Evolutionary conservation across 2,329 filamentous ascomycete species (phyloP), one percentile per base, ranked within the genome.

Genomic region (Fusarium nisikadoi): DNA sequence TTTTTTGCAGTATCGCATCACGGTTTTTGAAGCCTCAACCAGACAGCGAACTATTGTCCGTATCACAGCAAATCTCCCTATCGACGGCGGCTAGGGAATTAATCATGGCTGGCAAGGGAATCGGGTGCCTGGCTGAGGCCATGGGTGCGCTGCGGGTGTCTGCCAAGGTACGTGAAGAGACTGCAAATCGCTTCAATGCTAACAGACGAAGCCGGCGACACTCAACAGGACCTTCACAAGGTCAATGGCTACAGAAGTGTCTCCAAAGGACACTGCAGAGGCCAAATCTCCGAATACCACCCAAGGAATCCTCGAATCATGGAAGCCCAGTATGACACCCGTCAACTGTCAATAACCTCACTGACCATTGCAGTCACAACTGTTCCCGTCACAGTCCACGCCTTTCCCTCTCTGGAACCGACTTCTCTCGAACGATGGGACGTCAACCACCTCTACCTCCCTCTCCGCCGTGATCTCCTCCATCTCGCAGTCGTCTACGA

Each of bases 401-500:
- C 87, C 80, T 99, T 98, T 85, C 96, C 96, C 39, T 89, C 91
- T 16, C 90, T 98, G 83, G 94, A 98, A 82, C 96, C 96, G 29
- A 85, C 90, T 53, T 86, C 90, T 55, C 92, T 97, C 81, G 90
- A 93, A 79, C 84, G 89, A 77, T 98, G 95, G 86, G 91, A 93
- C 43, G 86, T 90, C 68, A 92, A 93, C 78, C 94, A 98, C 82
- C 92, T 99, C 47, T 86, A 93, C 79, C 89, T 98, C 38, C 96
- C 96, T 6, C 88, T 97, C 50, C 93, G 96, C 66, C 91, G 92
- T 80, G 96, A 99, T 81, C 90, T 99, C 73, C 91, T 99, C 59
- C 95, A 99, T 84, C 90, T 94, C 72, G 96, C 96, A 65, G 90
- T 99, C 65, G 85, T 97, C 76, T 98, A 92, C 86, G 96, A 99